Base-by-base conservation (phyloP, 1,284 basidiomycete species). In the Hemileia vastatrix region DNA sequence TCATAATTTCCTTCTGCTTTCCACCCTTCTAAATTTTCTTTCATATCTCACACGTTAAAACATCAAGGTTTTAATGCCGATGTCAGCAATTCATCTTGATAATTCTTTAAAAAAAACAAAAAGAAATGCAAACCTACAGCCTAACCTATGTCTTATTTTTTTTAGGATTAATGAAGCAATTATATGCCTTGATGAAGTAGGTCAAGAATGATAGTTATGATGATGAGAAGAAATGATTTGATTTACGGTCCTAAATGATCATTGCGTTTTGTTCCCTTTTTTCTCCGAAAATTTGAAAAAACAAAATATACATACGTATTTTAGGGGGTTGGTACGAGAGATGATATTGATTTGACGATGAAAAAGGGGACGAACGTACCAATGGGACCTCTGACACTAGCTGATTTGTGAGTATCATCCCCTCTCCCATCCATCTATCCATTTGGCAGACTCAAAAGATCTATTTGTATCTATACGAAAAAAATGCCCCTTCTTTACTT, bases 361-460 rank as follows among this genome's bases (percentile, higher is more conserved):
- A 86, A 85, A 71, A 80, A 95, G 15, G 94, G 93, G 52, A 96
- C 95, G 90, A 87, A 86, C 66, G 92, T 96, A 73, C 92, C 92
- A 1, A 95, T 95, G 90, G 93, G 93, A 13, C 75, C 74, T 1
- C 64, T 77, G 13, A 65, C 62, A 6, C 64, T 77, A 23, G 76
- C 76, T 4, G 87, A 90, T 74, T 88, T 90, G 87, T 87, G 75
- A 73, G 85, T 77, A 47, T 23, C 15, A 32, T 27, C 8, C 31
- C 19, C 27, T 24, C 19, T 54, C 54, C 13, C n/a, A 44, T 55
- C 52, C 63, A n/a, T 57, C 49, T 19, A 53, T 67, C 11, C 43
- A 53, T 24, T 32, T 66, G 19, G 62, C 58, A 62, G 63, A 53
- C 6, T 68, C 60, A 40, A 57, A 53, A 52, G 60, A 18, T 64